Evolutionary conservation across 345 rosid species (phyloP), one percentile per base, ranked within the genome.

Genomic region (Abelmoschus esculentus): DNA sequence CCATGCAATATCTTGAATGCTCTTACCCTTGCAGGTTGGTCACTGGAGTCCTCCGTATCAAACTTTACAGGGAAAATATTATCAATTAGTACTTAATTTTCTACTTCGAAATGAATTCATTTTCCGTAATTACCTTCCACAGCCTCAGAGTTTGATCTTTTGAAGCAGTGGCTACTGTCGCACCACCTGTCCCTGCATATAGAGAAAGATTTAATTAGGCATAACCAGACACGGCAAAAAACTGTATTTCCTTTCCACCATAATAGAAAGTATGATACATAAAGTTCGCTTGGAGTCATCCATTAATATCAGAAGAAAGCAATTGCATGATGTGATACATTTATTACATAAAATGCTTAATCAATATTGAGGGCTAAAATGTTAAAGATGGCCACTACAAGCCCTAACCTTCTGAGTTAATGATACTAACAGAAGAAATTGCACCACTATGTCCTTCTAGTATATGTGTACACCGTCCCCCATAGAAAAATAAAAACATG

Each of bases 131-230:
- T 84, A 95, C 99, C 93, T 92, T 95, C 89, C 90, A 95, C 75
- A 95, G 83, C 82, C 97, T 90, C 68, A 92, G 67, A 34, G 97
- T 87, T 69, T 80, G 84, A 83, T 96, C 99, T 82, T 96, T 96
- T 22, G 99, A 90, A 62, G 98, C 98, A 52, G 99, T 90, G 55
- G 91, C 93, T 38, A 89, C 76, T 3, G 86, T 79, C 61, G 82
- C 80, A 73, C 65, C 38, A 65, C 79, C 84, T 67, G 75, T 65
- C 66, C 78, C 97, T 90, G 82, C 69, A 87, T 17, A 38, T 71
- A 54, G 9, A 36, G 10, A 40, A 7, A 7, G 11, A 40, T 40
- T 40, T 40, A 40, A 40, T 40, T 40, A 9, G 44, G 44, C 44
- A 14, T 2, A 47, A 47, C 46, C 3, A 47, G 32, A 63, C 4